phyloP scores from a whole-genome alignment of 495 filamentous ascomycete genomes.

The Niebla homalea region DNA sequence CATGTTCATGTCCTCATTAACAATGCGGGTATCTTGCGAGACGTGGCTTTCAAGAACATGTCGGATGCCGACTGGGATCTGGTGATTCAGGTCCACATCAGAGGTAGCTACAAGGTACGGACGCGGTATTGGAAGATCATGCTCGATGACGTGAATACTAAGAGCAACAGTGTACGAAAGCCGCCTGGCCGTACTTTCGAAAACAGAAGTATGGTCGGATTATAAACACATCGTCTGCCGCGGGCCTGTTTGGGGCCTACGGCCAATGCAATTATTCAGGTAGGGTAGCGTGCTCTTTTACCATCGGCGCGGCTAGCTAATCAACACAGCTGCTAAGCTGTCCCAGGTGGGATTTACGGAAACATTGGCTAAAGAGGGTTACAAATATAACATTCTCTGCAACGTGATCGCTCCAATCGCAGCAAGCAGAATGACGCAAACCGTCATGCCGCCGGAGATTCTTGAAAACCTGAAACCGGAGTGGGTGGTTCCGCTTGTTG shows the following conservation, averaged over 20 bases:
- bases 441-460: conserved; percentile 91
- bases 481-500: conserved; percentile 91
- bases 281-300: conserved; percentile 17
- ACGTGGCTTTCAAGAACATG: conserved; percentile 99
- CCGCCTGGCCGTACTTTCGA: conserved; percentile 95
- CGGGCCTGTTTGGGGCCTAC: conserved; percentile 90
- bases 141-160: conserved; percentile 3
- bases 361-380: conserved; percentile 92
- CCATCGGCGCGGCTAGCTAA: conserved; percentile 8
- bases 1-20: conserved; percentile 92
- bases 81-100: conserved; percentile 84
- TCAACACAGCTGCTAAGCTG: conserved; percentile 65
- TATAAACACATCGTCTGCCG: conserved; percentile 92
- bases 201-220: conserved; percentile 96
- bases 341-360: conserved; percentile 96
- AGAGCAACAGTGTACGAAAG: conserved; percentile 58
- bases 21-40: conserved; percentile 94
- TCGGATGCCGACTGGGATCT: conserved; percentile 94
- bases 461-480: conserved; percentile 82
- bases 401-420: conserved; percentile 97
- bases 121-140: background rate
- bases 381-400: conserved; percentile 94
- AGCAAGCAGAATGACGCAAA: conserved; percentile 93
- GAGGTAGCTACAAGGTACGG: conserved; percentile 77
- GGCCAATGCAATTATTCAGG: conserved; percentile 94